Conservation (phyloP, 2,329 filamentous ascomycete genomes). For the Nigrospora sphaerica region DNA sequence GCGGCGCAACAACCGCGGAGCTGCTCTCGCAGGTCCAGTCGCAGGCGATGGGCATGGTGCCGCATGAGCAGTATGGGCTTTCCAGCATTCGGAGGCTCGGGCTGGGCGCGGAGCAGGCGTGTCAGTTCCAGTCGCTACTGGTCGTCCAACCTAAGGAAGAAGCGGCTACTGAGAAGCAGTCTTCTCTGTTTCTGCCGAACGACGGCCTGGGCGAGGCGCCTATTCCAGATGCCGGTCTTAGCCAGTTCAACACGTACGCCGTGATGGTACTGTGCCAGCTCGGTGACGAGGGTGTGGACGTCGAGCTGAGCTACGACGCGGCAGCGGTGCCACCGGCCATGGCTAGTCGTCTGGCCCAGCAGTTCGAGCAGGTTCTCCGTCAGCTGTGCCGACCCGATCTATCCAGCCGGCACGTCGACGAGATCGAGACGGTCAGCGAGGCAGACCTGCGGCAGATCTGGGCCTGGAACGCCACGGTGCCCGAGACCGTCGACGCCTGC, state of each 20-base stretch:
- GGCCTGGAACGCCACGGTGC: slow-evolving; percentile 6
- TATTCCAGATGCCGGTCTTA: too few species aligned
- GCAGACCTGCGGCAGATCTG: slow-evolving; percentile 6
- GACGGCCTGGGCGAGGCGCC: too few species aligned
- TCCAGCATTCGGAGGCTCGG: not conserved
- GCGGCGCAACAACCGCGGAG: not conserved
- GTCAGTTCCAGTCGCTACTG: slow-evolving; percentile 11
- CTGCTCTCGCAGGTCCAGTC: not conserved
- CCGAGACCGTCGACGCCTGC: not conserved
- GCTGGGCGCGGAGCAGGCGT: not conserved
- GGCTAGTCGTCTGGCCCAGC: not conserved
- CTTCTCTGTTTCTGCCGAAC: too few species aligned
- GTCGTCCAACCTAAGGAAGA: slow-evolving; percentile 29
- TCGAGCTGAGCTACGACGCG: not conserved
- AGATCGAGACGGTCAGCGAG: not conserved
- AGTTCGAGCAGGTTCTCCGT: not conserved
- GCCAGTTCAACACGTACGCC: too few species aligned
- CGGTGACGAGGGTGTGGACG: too few species aligned
- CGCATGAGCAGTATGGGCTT: not conserved
- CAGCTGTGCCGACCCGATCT: too few species aligned
- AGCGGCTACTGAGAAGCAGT: too few species aligned
- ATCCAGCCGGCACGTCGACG: not conserved
- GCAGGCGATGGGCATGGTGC: not conserved
- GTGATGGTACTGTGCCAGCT: too few species aligned
- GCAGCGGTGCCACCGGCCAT: not conserved